Conservation (phyloP, 192 early-diverging fungal genomes). For the Paraglomus occultum region DNA sequence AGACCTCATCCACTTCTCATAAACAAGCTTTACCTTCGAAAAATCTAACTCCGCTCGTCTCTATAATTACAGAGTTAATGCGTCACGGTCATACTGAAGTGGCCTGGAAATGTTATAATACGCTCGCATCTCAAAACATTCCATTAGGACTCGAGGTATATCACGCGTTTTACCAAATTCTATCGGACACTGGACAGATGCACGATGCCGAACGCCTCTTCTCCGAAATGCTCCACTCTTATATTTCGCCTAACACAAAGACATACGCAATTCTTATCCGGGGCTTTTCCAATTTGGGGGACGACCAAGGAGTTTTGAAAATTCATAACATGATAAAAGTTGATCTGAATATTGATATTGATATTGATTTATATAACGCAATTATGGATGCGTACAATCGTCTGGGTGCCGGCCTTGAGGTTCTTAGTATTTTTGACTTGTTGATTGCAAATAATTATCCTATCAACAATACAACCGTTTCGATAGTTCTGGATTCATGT, state of each 20-base stretch:
- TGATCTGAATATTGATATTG: conserved; percentile 40
- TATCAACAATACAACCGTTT: conserved; percentile 37
- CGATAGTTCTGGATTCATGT: conserved; percentile 43
- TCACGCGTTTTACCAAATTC: no score
- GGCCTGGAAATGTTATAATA: background rate
- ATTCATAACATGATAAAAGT: conserved; percentile 44
- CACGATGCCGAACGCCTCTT: conserved; percentile 34
- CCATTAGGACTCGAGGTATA: background rate
- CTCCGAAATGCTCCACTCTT: conserved; percentile 27
- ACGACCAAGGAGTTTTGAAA: conserved; percentile 23
- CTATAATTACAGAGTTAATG: background rate
- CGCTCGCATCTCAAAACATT: background rate
- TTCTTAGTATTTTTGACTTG: conserved; percentile 42
- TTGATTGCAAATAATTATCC: conserved; percentile 12
- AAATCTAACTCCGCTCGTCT: background rate
- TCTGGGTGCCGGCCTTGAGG: conserved; percentile 31
- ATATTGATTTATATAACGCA: conserved; percentile 41
- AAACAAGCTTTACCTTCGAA: background rate
- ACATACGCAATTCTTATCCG: conserved; percentile 40
- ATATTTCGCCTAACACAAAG: conserved; percentile 27
- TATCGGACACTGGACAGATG: background rate
- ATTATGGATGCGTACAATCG: conserved; percentile 48
- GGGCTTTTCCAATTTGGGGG: conserved; percentile 23
- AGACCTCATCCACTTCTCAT: background rate
- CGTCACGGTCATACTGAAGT: background rate